A percentile compares a stretch with the other conserved stretches of the same genome.
phyloP scores from a whole-genome alignment of 2,329 filamentous ascomycete species.

The Colletotrichum cuscutae region DNA sequence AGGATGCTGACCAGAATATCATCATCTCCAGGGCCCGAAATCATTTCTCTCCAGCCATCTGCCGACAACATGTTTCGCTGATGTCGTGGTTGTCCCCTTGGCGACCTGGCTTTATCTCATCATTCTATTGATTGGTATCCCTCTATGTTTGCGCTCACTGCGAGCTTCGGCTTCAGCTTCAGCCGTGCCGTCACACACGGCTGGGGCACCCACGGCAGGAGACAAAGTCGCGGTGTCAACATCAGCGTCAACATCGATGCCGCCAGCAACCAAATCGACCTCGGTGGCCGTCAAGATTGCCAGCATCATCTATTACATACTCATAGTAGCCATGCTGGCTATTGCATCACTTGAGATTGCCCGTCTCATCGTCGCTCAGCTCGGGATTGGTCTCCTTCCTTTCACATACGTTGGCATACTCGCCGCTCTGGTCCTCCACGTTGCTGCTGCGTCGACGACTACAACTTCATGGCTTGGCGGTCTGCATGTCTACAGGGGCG shows the following conservation, averaged over 20 bases:
- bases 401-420: background rate
- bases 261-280: background rate
- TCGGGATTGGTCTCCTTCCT: background rate
- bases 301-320: background rate
- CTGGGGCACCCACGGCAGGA: background rate
- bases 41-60: background rate
- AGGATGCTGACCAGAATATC: background rate
- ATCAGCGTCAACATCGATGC: background rate
- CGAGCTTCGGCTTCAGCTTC: background rate
- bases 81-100: background rate
- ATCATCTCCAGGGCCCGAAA: background rate
- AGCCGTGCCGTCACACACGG: background rate
- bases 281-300: background rate
- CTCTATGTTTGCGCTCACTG: background rate
- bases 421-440: background rate
- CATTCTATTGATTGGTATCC: background rate
- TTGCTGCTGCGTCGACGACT: background rate
- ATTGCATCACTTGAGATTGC: background rate
- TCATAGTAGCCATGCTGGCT: background rate
- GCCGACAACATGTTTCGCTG: background rate
- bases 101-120: background rate
- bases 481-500: background rate
- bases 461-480: background rate
- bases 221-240: background rate
- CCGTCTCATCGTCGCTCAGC: background rate